Base-by-base conservation (phyloP, 2,329 filamentous ascomycete species). In the Penicillium polonicum region DNA sequence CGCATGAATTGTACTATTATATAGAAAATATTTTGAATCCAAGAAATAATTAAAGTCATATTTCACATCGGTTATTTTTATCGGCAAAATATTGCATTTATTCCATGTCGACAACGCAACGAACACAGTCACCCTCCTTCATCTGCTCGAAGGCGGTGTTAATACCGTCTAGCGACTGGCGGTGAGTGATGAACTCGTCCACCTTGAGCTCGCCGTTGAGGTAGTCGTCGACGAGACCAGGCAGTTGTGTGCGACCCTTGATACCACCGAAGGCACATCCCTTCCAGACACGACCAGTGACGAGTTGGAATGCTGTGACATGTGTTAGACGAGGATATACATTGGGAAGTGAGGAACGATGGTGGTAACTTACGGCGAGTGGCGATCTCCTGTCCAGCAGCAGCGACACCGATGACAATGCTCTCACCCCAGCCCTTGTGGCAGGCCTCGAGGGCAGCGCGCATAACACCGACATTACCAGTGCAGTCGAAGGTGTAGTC, bases 401-500 rank as follows among this genome's bases (percentile, higher is more conserved):
- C 93, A 60, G 93, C 93, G 64, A 99, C 94, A 77, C 94, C 94
- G 71, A 99, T 99, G 76, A 99, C 86, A 77, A 99, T 96, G 74
- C 90, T 95, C 83, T 97, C 86, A 70, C 94, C 94, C 94, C 94
- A 99, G 48, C 94, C 94, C 86, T 99, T 99, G 83, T 99, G 94
- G 82, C 92, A 97, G 48, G 94, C 92, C 82, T 99, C 93, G 60
- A 99, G 86, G 41, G 94, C 94, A 52, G 91, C 89, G 63, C 94
- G 85, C 94, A 96, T 99, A 55, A 99, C 94, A 67, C 87, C 85
- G 52, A 97, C 92, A 72, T 97, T 97, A 59, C 94, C 94, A 7
- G 94, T 99, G 84, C 94, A 97, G 82, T 99, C 94, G 74, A 99
- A 99, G 49, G 94, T 99, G 82, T 97, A 97, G 81, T 99, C 94